Evolutionary conservation across 306 rosid species (phyloP).

Genomic region (Casuarina equisetifolia): DNA sequence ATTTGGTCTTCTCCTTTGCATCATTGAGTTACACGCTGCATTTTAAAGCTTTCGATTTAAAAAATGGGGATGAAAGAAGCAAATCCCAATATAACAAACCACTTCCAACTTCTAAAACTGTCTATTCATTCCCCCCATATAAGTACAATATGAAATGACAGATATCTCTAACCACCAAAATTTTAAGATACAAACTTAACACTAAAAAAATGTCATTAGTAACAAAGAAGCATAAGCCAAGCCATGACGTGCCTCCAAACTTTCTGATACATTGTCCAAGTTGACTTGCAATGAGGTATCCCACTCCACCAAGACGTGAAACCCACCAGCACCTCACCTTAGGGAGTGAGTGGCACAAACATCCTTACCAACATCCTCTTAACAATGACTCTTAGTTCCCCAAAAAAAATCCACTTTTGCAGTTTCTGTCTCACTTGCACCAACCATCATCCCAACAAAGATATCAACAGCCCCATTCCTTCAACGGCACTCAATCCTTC

Average conservation of each 20-base stretch:
- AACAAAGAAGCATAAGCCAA: background rate
- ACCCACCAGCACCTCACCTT: background rate
- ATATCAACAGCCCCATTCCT: slow-evolving; percentile 37
- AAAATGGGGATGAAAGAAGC: background rate
- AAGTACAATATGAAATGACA: background rate
- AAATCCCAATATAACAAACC: background rate
- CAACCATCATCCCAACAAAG: slow-evolving; percentile 35
- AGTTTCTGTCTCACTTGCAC: slow-evolving; percentile 30
- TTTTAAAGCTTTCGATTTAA: background rate
- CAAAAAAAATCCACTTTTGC: background rate
- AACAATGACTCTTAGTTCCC: background rate
- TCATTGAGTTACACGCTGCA: background rate
- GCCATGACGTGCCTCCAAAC: background rate
- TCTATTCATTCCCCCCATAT: background rate
- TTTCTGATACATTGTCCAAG: background rate
- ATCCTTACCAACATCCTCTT: background rate
- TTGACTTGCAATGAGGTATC: slow-evolving; percentile 3
- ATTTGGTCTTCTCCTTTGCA: background rate
- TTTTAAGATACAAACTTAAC: background rate
- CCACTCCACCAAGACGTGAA: slow-evolving; percentile 11
- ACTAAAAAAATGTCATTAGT: background rate
- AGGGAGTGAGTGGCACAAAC: background rate
- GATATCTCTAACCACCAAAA: background rate
- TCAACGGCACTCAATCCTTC: slow-evolving; percentile 42
- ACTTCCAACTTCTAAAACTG: background rate